These are phyloP conservation scores for Scutellaria barbata DNA, from an alignment of 257 asterid genomes.

Conservation along the genomic window DNA sequence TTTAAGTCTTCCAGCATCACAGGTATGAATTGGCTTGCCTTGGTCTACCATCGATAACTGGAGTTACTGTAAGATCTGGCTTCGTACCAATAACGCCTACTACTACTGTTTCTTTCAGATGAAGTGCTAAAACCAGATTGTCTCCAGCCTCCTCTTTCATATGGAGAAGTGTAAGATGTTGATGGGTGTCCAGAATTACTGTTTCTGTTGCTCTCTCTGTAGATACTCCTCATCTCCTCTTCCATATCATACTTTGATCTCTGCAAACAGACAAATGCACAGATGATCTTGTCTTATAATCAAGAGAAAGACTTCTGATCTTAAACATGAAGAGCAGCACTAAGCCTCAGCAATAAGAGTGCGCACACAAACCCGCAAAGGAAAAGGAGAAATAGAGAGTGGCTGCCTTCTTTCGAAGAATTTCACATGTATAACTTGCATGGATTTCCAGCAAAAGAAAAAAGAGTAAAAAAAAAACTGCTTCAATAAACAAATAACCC, in stretches of 20 bases:
- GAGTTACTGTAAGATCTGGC: conserved; percentile 46
- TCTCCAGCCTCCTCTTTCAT: conserved; percentile 52
- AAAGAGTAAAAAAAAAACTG: no score
- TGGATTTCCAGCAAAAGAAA: no score
- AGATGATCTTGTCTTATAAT: not conserved
- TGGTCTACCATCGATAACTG: conserved; percentile 49
- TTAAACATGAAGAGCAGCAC: not conserved
- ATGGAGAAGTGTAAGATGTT: conserved; percentile 63
- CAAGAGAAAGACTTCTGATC: not conserved
- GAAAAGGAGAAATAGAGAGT: no score
- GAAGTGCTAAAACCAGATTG: conserved; percentile 50
- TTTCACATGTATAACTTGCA: no score
- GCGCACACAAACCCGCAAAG: no score
- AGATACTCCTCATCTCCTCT: conserved; percentile 58
- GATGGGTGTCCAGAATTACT: conserved; percentile 51
- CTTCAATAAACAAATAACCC: no score
- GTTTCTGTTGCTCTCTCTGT: conserved; percentile 48
- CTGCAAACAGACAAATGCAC: conserved; percentile 45
- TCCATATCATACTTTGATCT: conserved; percentile 65
- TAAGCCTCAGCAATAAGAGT: no score
- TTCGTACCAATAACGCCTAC: conserved; percentile 59
- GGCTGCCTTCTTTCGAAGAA: no score
- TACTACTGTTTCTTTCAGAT: conserved; percentile 57
- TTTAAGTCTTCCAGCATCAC: not conserved
- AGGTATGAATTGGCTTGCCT: conserved; percentile 21